phyloP scores from a whole-genome alignment of 176 grass and related monocot genomes.

The Echinochloa phyllopogon region DNA sequence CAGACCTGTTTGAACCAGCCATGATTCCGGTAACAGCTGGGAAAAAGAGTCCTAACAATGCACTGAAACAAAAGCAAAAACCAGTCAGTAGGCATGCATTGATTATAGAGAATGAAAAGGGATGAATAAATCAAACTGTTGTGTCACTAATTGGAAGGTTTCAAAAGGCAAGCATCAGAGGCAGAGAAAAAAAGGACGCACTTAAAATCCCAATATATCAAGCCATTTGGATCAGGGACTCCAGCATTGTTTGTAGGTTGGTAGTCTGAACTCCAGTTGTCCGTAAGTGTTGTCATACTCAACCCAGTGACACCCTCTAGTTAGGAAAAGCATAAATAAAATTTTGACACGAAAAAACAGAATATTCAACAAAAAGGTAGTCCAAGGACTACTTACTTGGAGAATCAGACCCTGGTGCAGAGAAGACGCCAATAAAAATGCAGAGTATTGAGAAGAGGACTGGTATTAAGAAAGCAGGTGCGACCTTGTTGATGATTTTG shows the following conservation, averaged over 20 bases:
- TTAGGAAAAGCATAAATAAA: not conserved
- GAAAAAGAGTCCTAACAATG: constrained; percentile 90
- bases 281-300: constrained; percentile 60
- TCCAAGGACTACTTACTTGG: constrained; percentile 57
- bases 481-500: constrained; percentile 94
- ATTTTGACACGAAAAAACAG: not conserved
- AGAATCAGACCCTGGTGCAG: constrained; percentile 62
- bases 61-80: constrained; percentile 46
- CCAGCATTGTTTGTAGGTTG: constrained; percentile 90
- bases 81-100: not conserved
- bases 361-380: not conserved
- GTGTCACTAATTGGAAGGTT: not conserved
- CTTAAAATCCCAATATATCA: constrained; percentile 95
- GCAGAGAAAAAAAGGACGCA: constrained; percentile 33
- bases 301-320: constrained; percentile 85
- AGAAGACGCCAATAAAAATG: constrained; percentile 82
- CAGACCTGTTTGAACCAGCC: constrained; percentile 93
- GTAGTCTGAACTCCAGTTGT: constrained; percentile 87
- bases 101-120: not conserved
- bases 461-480: constrained; percentile 83
- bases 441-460: constrained; percentile 93
- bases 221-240: constrained; percentile 79
- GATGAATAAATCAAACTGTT: not conserved
- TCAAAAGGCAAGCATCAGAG: constrained; percentile 15
- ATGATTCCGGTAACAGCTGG: constrained; percentile 98